A percentile compares a stretch with the other conserved stretches of the same genome.
Evolutionary conservation across 805 yeast genomes (phyloP).

Genomic region (Candida hungchunana): DNA sequence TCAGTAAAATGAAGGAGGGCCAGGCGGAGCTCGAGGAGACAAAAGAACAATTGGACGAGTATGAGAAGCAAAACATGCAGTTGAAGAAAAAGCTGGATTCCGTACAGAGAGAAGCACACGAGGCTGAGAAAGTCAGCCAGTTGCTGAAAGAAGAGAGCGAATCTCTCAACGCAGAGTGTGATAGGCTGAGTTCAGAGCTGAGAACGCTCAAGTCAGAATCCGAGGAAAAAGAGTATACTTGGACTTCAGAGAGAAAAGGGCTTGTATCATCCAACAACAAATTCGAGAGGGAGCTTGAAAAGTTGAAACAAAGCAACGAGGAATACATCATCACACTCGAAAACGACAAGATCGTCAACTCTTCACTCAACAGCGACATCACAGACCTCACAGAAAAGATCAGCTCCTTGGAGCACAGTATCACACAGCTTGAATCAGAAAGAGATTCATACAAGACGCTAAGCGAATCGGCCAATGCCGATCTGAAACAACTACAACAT

Average conservation of each 20-base stretch:
- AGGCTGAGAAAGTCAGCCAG: conserved; percentile 29
- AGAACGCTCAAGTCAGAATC: conserved; percentile 37
- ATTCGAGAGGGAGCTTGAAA: conserved; percentile 20
- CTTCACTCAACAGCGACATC: conserved; percentile 36
- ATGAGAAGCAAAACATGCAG: conserved; percentile 38
- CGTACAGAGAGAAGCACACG: conserved; percentile 30
- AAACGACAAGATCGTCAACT: conserved; percentile 31
- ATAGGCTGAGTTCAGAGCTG: conserved; percentile 40
- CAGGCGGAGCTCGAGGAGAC: conserved; percentile 56
- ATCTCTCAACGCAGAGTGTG: conserved; percentile 51
- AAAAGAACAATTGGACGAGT: conserved; percentile 45
- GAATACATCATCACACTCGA: conserved; percentile 33
- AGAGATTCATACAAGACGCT: background rate
- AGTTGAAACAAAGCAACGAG: conserved; percentile 35
- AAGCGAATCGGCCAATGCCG: conserved; percentile 4
- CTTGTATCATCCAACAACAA: background rate
- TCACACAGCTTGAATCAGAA: conserved; percentile 3
- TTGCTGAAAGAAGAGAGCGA: conserved; percentile 40
- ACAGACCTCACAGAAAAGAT: conserved; percentile 29
- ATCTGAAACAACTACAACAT: conserved; percentile 4
- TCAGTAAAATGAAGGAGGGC: conserved; percentile 68
- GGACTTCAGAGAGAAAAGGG: conserved; percentile 2
- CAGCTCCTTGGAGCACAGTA: conserved; percentile 3
- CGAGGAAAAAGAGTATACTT: conserved; percentile 10
- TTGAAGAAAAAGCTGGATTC: conserved; percentile 32